A percentile compares a stretch with the other conserved stretches of the same genome.
phyloP scores from a whole-genome alignment of 495 filamentous ascomycete species.

The Hyphodiscus hymeniophilus region DNA sequence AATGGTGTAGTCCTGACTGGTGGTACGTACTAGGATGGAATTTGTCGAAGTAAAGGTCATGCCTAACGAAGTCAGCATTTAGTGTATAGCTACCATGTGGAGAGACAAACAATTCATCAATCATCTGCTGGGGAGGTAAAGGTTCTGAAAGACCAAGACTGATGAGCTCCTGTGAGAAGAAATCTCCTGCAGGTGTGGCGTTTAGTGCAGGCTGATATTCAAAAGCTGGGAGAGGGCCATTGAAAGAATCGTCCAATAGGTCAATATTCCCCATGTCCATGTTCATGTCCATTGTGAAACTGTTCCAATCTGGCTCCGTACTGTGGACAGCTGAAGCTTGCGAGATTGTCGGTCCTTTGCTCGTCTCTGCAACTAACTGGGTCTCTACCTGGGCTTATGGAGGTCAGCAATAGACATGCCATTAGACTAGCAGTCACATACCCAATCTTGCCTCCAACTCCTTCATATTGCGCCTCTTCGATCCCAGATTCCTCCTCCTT shows the following conservation, averaged over 20 bases:
- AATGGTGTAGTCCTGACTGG: too few relatives aligned
- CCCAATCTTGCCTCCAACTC: slow-evolving; percentile 87
- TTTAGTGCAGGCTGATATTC: background rate
- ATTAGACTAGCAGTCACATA: slow-evolving; percentile 29
- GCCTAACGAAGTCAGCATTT: slow-evolving; percentile 34
- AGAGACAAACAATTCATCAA: slow-evolving; percentile 72
- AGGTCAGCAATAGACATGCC: slow-evolving; percentile 2
- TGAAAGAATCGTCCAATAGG: slow-evolving; percentile 12
- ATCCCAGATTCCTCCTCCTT: slow-evolving; percentile 88
- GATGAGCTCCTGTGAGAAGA: slow-evolving; percentile 80
- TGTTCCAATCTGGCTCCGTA: slow-evolving; percentile 9
- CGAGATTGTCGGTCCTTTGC: slow-evolving; percentile 9
- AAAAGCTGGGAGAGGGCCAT: slow-evolving; percentile 3
- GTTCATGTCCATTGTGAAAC: slow-evolving; percentile 28
- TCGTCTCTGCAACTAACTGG: slow-evolving; percentile 10
- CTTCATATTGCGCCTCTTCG: slow-evolving; percentile 96
- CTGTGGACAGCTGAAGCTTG: background rate
- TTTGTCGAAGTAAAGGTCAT: slow-evolving; percentile 81
- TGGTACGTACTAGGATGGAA: slow-evolving; percentile 76
- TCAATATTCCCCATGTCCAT: slow-evolving; percentile 5
- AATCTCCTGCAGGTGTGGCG: slow-evolving; percentile 26
- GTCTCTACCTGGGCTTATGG: slow-evolving; percentile 20
- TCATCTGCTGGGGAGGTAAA: slow-evolving; percentile 74
- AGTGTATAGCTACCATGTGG: background rate
- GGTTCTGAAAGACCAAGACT: slow-evolving; percentile 85